phyloP scores from a whole-genome alignment of 495 filamentous ascomycete genomes.

The Penicillium flavigenum region DNA sequence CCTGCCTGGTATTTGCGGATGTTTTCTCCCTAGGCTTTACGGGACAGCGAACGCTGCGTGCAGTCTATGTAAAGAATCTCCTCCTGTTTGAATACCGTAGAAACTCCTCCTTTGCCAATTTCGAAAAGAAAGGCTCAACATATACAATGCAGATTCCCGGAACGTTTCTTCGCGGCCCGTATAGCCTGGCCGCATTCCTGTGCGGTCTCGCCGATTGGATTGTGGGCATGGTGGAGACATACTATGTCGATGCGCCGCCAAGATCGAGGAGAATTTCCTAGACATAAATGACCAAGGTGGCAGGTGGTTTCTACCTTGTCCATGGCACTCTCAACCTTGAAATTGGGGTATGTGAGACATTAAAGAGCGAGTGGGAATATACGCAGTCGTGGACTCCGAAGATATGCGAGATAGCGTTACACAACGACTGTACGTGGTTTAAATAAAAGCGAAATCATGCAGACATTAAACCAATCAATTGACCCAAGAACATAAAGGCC shows the following conservation, averaged over 20 bases:
- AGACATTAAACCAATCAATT: neutral
- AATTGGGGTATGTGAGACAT: constrained; percentile 33
- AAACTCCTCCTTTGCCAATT: constrained; percentile 57
- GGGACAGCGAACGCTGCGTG: constrained; percentile 35
- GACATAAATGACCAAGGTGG: constrained; percentile 13
- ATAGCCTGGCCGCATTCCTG: constrained; percentile 27
- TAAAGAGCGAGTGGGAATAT: constrained; percentile 6
- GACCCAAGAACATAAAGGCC: neutral
- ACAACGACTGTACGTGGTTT: neutral
- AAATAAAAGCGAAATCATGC: neutral
- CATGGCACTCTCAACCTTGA: constrained; percentile 24
- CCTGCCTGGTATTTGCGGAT: constrained; percentile 37
- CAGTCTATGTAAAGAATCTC: constrained; percentile 51
- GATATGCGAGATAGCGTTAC: neutral
- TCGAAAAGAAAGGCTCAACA: constrained; percentile 48
- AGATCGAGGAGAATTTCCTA: constrained; percentile 24
- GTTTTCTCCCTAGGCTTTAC: constrained; percentile 43
- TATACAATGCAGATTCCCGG: constrained; percentile 42
- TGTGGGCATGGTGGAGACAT: constrained; percentile 43
- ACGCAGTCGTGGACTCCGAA: too few species aligned
- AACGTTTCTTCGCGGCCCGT: constrained; percentile 22
- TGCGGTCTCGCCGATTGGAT: constrained; percentile 32
- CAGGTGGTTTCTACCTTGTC: constrained; percentile 11
- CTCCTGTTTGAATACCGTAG: constrained; percentile 60
- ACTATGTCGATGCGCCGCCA: constrained; percentile 30